Evolutionary conservation across 164 flowering plant genomes (phyloP), one percentile per base, ranked within the genome.

Genomic region (Macadamia tetraphylla): DNA sequence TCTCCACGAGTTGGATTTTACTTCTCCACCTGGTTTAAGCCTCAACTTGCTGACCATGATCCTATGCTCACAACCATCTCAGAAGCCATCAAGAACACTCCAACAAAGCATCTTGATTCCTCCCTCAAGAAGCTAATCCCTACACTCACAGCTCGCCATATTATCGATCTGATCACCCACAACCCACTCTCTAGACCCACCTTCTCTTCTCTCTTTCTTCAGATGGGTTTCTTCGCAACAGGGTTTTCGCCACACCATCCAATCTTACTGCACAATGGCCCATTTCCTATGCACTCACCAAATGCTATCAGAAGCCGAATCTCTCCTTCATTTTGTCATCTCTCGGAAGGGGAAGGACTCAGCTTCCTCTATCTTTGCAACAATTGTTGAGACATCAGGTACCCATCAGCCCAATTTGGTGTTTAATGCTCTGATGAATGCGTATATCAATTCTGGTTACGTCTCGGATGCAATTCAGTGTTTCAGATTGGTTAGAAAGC

Each of bases 331-430:
- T 0, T 71, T 78, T 67, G 58, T 86, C 30, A 82, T 91, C 52
- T 86, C 92, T 46, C 80, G 84, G n/a, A 86, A 85, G 69, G 97
- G 95, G 12, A 84, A 79, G 70, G 77, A 76, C 77, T 87, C 93
- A 1, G 86, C 88, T 61, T 60, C 83, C 9, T 77, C 77, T 0
- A 62, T 91, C 53, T 79, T 87, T 18, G 72, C 75, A 6, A 60
- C 85, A 0, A 8, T 89, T 68, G 55, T 83, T 10, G 79, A 82
- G 61, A 77, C 81, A 10, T 78, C 58, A 79, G 81, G 82, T 73
- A 67, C 77, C 60, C 74, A 63, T 69, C 73, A 40, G 18, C 72
- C 79, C 17, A 32, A 70, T 76, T 61, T 73, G 46, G 76, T 84
- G 5, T 80, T 86, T 63, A 70, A 74, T 74, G 81, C 74, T 56